Base-by-base conservation (phyloP, 164 flowering plant species). In the Magnolia changhungtana region DNA sequence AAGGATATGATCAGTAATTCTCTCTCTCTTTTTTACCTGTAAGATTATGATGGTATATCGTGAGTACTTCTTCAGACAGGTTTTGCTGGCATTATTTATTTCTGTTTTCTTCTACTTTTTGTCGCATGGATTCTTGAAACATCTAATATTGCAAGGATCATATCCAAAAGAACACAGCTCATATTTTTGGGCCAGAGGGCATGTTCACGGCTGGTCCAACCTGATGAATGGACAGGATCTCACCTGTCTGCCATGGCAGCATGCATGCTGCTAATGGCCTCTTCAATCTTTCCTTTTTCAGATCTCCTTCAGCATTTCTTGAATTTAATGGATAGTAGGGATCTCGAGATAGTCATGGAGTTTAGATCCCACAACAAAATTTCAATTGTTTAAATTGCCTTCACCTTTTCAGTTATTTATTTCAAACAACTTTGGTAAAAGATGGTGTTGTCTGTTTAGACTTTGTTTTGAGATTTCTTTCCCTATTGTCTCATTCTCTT, bases 1-100 rank as follows among this genome's bases (percentile, higher is more conserved):
- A 93, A 80, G 95, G 98, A 72, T 89, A 81, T 82, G 98, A 95
- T 80, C 83, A 85, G 98, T 92, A 88, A 92, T 72, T 70, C 65
- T 76, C 80, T 79, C 29, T 24, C 27, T 24, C 1, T 27, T 27
- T 68, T 55, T 55, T 51, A 50, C 77, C 50, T 67, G 59, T n/a
- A 67, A 58, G 27, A 18, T 10, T 11, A 8, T 19, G n/a, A 59
- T 69, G 18, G 16, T 67, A 8, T 74, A 11, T 50, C 4, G 24
- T 76, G 0, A 37, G 23, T 13, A 49, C 27, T 45, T 27, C 10
- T 29, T n/a, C 11, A 14, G 2, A 14, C n/a, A 13, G 50, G 19
- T 45, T 23, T 58, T 67, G 20, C 51, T 58, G 19, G 64, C 69
- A 19, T 4, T 1, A 64, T 45, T 45, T 75, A 27, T 14, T 74